Base-by-base conservation (phyloP, 495 filamentous ascomycete species). In the Tuber melanosporum region DNA sequence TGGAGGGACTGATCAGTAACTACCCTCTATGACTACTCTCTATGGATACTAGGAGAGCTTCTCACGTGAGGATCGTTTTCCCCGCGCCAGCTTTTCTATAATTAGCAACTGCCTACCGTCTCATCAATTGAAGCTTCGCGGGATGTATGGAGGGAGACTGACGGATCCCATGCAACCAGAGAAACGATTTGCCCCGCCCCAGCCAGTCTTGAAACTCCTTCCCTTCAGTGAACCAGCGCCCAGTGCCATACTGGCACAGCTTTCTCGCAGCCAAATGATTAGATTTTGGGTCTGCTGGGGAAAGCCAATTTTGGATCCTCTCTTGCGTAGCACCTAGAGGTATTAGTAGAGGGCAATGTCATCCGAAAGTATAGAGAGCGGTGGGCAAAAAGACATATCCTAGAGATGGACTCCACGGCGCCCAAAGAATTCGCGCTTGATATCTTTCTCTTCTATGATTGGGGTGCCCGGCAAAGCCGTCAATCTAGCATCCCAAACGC, bases 11-110 rank as follows among this genome's bases (percentile, higher is more conserved):
- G 43, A 44, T 62, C 52, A 62, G 52, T 10, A 32, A 10, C 10
- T 26, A n/a, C n/a, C 14, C n/a, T 3, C n/a, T n/a, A n/a, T n/a
- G n/a, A n/a, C n/a, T n/a, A n/a, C n/a, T n/a, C n/a, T n/a, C n/a
- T 26, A 3, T 10, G 52, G 22, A 10, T 15, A 1, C n/a, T 8
- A n/a, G n/a, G 3, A 26, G n/a, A 26, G n/a, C 3, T 62, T 82
- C 80, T 74, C 76, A 84, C 81, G 75, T 10, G 22, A 85, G 75
- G 39, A 84, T 71, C 71, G 83, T 84, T 75, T 85, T 85, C 20
- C 84, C 84, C 20, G 77, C 76, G 19, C 84, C 84, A 10, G 81
- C 81, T 77, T 47, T 20, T 20, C n/a, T 26, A 19, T 15, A 57
- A n/a, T 52, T 52, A 72, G 12, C 77, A 82, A 52, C 69, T 71